Percentiles rank a stretch among this genome's conserved stretches.
Conservation (phyloP, 352 stramenopile species). For the Globisporangium lucens region DNA sequence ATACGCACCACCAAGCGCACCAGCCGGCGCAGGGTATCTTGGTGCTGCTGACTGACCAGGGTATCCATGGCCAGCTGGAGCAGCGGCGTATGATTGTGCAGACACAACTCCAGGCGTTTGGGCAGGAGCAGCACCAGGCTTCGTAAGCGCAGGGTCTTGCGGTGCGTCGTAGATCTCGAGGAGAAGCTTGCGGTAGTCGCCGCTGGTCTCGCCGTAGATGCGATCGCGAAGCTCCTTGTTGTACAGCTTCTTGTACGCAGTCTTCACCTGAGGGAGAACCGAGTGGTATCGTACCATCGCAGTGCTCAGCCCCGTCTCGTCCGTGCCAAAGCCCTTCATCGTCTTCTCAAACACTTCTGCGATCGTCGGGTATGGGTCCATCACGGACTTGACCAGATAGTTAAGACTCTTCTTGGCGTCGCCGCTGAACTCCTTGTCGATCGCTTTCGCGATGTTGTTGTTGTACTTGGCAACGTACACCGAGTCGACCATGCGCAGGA, state of each 20-base stretch:
- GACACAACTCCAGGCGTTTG: conserved; percentile 13
- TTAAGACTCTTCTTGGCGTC: conserved; percentile 70
- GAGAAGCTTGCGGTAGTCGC: conserved; percentile 60
- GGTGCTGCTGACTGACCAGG: conserved; percentile 4
- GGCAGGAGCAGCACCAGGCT: conserved; percentile 3
- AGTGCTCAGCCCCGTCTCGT: conserved; percentile 55
- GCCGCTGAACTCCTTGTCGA: conserved; percentile 82
- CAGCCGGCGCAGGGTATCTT: background rate
- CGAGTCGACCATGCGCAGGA: conserved; percentile 62
- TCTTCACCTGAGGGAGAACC: conserved; percentile 49
- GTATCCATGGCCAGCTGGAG: conserved; percentile 18
- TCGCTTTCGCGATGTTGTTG: conserved; percentile 72
- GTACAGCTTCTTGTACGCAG: conserved; percentile 54
- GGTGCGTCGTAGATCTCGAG: conserved; percentile 70
- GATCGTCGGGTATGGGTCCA: conserved; percentile 67
- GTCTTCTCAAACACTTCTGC: conserved; percentile 68
- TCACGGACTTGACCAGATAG: conserved; percentile 47
- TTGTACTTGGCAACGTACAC: conserved; percentile 79
- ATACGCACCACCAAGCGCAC: background rate
- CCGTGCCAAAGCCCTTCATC: conserved; percentile 69
- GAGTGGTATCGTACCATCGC: conserved; percentile 59
- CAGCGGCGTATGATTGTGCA: conserved; percentile 14
- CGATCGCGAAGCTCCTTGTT: conserved; percentile 56
- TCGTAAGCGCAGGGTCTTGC: conserved; percentile 29
- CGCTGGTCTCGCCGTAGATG: conserved; percentile 56